Evolutionary conservation across 495 filamentous ascomycete genomes (phyloP).

Genomic region (Glonium stellatum): DNA sequence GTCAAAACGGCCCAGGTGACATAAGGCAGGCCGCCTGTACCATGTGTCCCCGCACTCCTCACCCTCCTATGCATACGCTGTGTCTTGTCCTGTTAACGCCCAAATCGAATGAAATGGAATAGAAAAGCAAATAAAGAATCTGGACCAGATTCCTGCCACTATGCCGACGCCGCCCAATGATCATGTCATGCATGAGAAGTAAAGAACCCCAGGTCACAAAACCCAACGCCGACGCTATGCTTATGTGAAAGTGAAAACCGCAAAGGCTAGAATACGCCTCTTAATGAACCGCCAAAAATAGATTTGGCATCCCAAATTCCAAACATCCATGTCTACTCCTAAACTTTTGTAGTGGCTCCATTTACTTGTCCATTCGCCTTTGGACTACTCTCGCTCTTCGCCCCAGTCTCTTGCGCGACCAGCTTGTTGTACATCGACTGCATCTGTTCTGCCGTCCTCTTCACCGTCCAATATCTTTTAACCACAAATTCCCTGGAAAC

Average conservation of each 20-base stretch:
- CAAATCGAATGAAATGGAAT: not conserved
- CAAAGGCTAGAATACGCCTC: not conserved
- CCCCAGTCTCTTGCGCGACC: constrained; percentile 12
- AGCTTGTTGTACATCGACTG: constrained; percentile 22
- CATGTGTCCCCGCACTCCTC: no score
- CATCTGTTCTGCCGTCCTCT: constrained; percentile 11
- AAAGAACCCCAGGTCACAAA: not conserved
- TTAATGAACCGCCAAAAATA: constrained; percentile 1
- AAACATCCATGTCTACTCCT: not conserved
- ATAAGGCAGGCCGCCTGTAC: no score
- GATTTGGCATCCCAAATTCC: not conserved
- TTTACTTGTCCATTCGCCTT: constrained; percentile 8
- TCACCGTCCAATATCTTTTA: constrained; percentile 36
- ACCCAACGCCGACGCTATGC: constrained; percentile 24
- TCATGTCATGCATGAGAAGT: not conserved
- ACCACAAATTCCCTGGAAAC: constrained; percentile 36
- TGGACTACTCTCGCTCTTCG: not conserved
- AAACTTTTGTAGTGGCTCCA: constrained; percentile 7
- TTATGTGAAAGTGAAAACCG: constrained; percentile 1
- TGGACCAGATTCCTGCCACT: not conserved
- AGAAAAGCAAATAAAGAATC: not conserved
- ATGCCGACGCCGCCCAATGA: not conserved
- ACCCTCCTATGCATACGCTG: no score
- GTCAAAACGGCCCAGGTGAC: no score
- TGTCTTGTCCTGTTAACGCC: not conserved